Evolutionary conservation across 306 rosid genomes (phyloP), one percentile per base, ranked within the genome.

Genomic region (Biancaea sappan): DNA sequence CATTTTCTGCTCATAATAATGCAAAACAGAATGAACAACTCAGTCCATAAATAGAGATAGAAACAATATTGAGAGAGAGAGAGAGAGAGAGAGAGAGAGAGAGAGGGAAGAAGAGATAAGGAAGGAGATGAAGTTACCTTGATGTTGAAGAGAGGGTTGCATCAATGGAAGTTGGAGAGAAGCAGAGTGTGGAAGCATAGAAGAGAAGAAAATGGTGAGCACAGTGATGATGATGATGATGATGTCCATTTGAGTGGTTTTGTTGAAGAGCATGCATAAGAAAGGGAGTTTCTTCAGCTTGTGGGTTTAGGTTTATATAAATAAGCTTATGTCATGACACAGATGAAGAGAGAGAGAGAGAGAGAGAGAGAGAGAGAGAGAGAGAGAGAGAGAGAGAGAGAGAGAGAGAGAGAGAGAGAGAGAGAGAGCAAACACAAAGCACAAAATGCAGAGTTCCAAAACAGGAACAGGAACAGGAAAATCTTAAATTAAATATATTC

Each of bases 401-500:
- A 10, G 14, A 10, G 46, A 63, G n/a, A 37, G 43, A 24, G 10
- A 61, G 52, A 46, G 52, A 32, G 18, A 12, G 31, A 51, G 14
- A 65, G 54, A 13, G 69, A 31, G 61, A n/a, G 62, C 41, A 41
- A 28, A 25, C 54, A 59, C 48, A 9, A 11, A 57, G 84, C 89
- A 88, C 91, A 82, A 72, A 87, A 80, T 68, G 72, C 10, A 74
- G 82, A 88, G 88, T 89, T 84, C 94, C 97, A 78, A 91, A 72
- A 80, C 79, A 72, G 74, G 81, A 26, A 80, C 79, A 72, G 74
- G 81, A 26, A 63, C 50, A 65, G 43, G 53, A 43, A 83, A 79
- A 40, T 41, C 34, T 82, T 66, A 38, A 72, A 72, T 82, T 66
- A 38, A 72, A 72, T 72, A 69, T 60, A 60, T 77, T 69, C 79